These are phyloP conservation scores for Saccharomycopsis crataegensis DNA, from an alignment of 1,139 yeast genomes.

Conservation along the genomic window DNA sequence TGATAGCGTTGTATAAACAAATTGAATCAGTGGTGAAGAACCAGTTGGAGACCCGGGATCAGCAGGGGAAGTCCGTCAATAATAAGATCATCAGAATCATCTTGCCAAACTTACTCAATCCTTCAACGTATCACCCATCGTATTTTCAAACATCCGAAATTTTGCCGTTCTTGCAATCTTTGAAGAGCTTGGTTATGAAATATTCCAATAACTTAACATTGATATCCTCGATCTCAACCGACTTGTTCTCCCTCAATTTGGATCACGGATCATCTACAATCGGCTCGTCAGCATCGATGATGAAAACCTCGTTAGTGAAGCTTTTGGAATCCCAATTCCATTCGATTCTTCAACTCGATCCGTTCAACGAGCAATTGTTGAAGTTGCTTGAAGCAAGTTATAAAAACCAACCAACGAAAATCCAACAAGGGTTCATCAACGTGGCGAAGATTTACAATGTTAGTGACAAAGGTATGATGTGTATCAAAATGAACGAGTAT, in stretches of 20 bases:
- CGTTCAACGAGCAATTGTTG: slow-evolving; percentile 71
- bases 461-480: slow-evolving; percentile 77
- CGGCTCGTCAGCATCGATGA: neutral
- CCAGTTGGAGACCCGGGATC: slow-evolving; percentile 21
- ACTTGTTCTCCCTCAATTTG: slow-evolving; percentile 49
- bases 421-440: slow-evolving; percentile 83
- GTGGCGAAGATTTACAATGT: slow-evolving; percentile 63
- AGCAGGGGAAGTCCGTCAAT: slow-evolving; percentile 17
- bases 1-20: slow-evolving; percentile 31
- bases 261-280: neutral
- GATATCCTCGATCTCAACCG: slow-evolving; percentile 53
- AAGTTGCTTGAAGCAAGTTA: slow-evolving; percentile 61
- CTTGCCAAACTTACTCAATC: slow-evolving; percentile 72
- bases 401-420: slow-evolving; percentile 63
- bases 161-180: slow-evolving; percentile 54
- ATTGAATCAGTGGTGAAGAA: slow-evolving; percentile 36
- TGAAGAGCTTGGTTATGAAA: slow-evolving; percentile 48
- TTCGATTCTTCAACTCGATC: slow-evolving; percentile 67
- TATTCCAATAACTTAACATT: slow-evolving; percentile 42
- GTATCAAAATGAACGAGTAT: slow-evolving; percentile 63
- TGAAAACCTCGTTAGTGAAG: slow-evolving; percentile 37
- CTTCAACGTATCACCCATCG: slow-evolving; percentile 62
- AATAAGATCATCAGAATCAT: slow-evolving; percentile 54
- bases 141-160: slow-evolving; percentile 42
- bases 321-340: slow-evolving; percentile 55